Evolutionary conservation across 306 rosid species (phyloP).

Genomic region (Fragaria vesca): DNA sequence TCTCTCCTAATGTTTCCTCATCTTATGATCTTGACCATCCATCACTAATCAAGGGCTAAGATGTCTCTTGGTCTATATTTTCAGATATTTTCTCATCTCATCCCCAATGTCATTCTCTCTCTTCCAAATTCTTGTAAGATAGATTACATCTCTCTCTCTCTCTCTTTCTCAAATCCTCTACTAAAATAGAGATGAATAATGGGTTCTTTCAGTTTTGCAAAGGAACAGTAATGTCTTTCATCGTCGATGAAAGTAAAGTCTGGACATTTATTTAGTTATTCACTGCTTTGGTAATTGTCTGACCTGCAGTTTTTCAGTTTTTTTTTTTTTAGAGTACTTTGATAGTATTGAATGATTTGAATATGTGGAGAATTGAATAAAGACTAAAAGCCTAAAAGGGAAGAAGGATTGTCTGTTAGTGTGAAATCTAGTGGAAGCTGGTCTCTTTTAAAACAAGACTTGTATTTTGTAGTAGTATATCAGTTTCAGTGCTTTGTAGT

Average conservation of each 20-base stretch:
- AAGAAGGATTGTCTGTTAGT: neutral
- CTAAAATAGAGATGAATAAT: constrained; percentile 38
- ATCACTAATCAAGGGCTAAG: too few species aligned
- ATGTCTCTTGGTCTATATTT: too few species aligned
- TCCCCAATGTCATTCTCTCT: too few species aligned
- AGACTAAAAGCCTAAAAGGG: constrained; percentile 28
- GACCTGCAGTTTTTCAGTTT: too few species aligned
- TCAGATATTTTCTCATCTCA: too few species aligned
- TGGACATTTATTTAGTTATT: constrained; percentile 30
- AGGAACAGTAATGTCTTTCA: constrained; percentile 49
- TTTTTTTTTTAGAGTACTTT: constrained; percentile 24
- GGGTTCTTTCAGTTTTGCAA: constrained; percentile 39
- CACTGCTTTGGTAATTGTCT: constrained; percentile 19
- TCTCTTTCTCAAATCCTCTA: neutral
- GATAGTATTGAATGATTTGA: constrained; percentile 28
- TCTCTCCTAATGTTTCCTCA: too few species aligned
- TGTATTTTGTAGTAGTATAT: neutral
- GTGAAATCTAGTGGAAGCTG: constrained; percentile 37
- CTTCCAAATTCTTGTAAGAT: too few species aligned
- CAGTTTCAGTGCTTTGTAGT: neutral
- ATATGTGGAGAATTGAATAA: constrained; percentile 31
- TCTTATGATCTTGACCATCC: too few species aligned
- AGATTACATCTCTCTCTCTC: too few species aligned
- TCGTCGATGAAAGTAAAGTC: constrained; percentile 37
- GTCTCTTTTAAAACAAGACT: constrained; percentile 22